A percentile compares a stretch with the other conserved stretches of the same genome.
These are phyloP conservation scores for Aspergillus unguis DNA, from an alignment of 2,329 filamentous ascomycete genomes.

Conservation along the genomic window DNA sequence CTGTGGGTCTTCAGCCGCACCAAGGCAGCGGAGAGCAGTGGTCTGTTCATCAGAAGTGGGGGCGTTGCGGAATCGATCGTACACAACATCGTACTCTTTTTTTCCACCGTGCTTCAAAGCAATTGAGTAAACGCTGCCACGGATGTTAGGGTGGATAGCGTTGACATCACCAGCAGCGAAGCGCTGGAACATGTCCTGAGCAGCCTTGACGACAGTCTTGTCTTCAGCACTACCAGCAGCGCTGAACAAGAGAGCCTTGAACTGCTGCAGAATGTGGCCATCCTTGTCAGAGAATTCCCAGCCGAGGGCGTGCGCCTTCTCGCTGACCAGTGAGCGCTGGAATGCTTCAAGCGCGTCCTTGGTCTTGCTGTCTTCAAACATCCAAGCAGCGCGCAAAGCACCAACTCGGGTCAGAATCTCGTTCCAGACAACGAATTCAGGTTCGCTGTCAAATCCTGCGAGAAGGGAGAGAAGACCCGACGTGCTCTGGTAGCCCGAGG, in stretches of 20 bases:
- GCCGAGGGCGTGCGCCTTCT: conserved; percentile 79
- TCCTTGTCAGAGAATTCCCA: conserved; percentile 85
- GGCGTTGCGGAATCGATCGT: conserved; percentile 71
- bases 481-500: conserved; percentile 90
- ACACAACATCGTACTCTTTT: conserved; percentile 76
- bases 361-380: conserved; percentile 71
- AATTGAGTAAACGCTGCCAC: conserved; percentile 81
- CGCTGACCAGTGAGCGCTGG: conserved; percentile 71
- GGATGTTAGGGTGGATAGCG: conserved; percentile 88
- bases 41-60: conserved; percentile 85
- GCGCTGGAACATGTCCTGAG: conserved; percentile 85
- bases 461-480: conserved; percentile 82
- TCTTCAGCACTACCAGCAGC: conserved; percentile 78
- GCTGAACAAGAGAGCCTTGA: conserved; percentile 88
- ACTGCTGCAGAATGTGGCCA: conserved; percentile 87
- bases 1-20: conserved; percentile 71
- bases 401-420: conserved; percentile 78
- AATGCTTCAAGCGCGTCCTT: conserved; percentile 78
- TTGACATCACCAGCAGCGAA: conserved; percentile 74
- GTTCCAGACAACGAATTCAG: conserved; percentile 91
- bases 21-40: conserved; percentile 78
- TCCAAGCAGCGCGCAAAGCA: conserved; percentile 78
- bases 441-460: conserved; percentile 75
- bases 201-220: conserved; percentile 70
- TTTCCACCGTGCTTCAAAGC: conserved; percentile 78